Base-by-base conservation (phyloP, 495 filamentous ascomycete genomes). In the Hypomontagnella monticulosa region DNA sequence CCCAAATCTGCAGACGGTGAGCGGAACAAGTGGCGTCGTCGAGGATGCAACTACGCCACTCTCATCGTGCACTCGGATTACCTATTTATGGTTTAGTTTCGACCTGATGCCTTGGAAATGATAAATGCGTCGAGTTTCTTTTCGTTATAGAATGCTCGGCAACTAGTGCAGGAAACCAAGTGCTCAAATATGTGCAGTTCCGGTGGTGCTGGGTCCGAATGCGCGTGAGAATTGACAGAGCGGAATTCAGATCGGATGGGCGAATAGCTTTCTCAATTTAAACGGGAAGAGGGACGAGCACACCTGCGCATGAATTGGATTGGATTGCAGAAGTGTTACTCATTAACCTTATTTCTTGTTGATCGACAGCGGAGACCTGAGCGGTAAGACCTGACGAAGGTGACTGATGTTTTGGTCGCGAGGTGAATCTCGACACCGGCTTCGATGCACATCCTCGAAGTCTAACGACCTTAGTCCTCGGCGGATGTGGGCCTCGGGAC, bases 21-120 rank as follows among this genome's bases (percentile, higher is more conserved):
- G 47, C 44, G 64, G 66, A 63, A 64, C 60, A 61, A 60, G 60
- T 64, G 66, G 66, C 66, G 56, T 57, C 66, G 54, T 69, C 60
- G 60, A 64, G 66, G 66, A 43, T 69, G 56, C 36, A 42, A 41
- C 50, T 27, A 60, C 54, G 59, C 55, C 55, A 49, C 52, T 60
- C 50, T 63, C 55, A 63, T 47, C 15, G 46, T 40, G 44, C 44
- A 46, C 43, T 63, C 47, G 15, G 19, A 53, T 51, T 61, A 49
- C 40, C 55, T 37, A 11, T 44, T 63, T 64, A n/a, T 20, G 60
- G 55, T 57, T 27, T 61, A 61, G 60, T 32, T 40, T 57, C 48
- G 50, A 34, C 15, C 19, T 27, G 18, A n/a, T 23, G 33, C 40
- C 48, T 44, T 48, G n/a, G 44, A 37, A 47, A 53, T 61, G 34